Base-by-base conservation (phyloP, 169 alveolate genomes). In the Toxoplasma gondii region DNA sequence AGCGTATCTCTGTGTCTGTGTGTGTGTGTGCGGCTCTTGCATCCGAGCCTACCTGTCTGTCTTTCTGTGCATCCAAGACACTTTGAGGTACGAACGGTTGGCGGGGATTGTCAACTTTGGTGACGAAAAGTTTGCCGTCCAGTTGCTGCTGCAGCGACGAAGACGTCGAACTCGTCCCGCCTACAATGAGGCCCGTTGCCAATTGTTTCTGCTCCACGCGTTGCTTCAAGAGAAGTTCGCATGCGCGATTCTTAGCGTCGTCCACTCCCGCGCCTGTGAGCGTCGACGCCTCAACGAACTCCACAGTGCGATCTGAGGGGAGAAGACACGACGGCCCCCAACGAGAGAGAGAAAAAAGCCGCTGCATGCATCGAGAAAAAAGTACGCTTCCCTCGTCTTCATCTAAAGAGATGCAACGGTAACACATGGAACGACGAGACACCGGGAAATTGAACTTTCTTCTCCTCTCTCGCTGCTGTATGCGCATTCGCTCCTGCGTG, bases 231-330 rank as follows among this genome's bases (percentile, higher is more conserved):
- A 98, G 97, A 78, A 97, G 91, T 74, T 97, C 96, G 92, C 99
- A 98, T 27, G 99, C 99, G 88, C 29, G 5, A 74, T 95, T 96
- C 92, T 98, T 98, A 17, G 99, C 99, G 43, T 98, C 98, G 91
- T 98, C 99, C 41, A 98, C 98, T 27, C 98, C 98, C 64, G 95
- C 97, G 19, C 98, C 98, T 29, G 98, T 97, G 67, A 97, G 94
- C 24, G 99, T 97, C 70, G 97, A 96, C 82, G 96, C 93, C n/a
- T 91, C 92, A 64, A 94, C 83, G 84, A 93, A 91, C 38, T 91
- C 95, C 53, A 95, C 88, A 9, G 64, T 96, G 31, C 93, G 95
- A 5, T 87, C 86, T 74, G 87, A 97, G 90, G 58, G 12, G 12
- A 4, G 58, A 67, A 96, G 96, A 80, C 95, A 90, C 17, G 24